phyloP scores from a whole-genome alignment of 1,284 basidiomycete genomes.

The Trametes versicolor region DNA sequence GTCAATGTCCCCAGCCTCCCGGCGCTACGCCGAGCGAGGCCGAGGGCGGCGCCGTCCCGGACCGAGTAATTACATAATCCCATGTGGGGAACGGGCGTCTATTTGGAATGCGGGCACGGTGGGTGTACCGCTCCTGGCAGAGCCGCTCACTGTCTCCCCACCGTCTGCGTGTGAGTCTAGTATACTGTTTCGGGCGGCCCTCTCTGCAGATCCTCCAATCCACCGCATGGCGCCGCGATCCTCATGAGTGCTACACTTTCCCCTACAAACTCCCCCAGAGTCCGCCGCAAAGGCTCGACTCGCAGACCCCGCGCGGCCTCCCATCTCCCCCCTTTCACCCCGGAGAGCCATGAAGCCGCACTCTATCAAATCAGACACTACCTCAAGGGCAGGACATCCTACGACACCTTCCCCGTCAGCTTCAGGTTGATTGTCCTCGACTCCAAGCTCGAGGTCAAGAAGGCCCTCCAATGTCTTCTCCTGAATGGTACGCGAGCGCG shows the following conservation, averaged over 20 bases:
- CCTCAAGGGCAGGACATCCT: constrained; percentile 87
- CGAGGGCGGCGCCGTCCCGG: not conserved
- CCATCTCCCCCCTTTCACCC: constrained; percentile 64
- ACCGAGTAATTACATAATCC: not conserved
- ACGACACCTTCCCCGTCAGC: constrained; percentile 96
- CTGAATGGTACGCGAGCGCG: constrained; percentile 73
- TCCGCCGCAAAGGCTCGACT: constrained; percentile 53
- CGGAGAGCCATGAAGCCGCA: constrained; percentile 79
- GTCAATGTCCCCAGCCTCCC: not conserved
- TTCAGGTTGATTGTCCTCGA: constrained; percentile 98
- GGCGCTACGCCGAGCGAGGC: not conserved
- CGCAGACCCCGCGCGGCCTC: constrained; percentile 65
- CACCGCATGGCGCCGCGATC: constrained; percentile 35
- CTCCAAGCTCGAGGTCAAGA: constrained; percentile 93
- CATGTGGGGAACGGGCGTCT: constrained; percentile 7
- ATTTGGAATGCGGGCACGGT: not conserved
- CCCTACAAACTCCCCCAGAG: constrained; percentile 48
- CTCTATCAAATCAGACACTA: constrained; percentile 83
- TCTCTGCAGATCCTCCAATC: constrained; percentile 22
- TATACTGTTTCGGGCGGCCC: constrained; percentile 10
- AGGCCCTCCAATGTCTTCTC: constrained; percentile 89
- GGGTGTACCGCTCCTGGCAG: not conserved
- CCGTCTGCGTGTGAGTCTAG: constrained; percentile 10
- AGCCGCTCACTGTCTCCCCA: not conserved
- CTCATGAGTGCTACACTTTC: constrained; percentile 53